These are phyloP conservation scores for Stenocarpella maydis DNA, from an alignment of 2,329 filamentous ascomycete genomes.

Conservation along the genomic window DNA sequence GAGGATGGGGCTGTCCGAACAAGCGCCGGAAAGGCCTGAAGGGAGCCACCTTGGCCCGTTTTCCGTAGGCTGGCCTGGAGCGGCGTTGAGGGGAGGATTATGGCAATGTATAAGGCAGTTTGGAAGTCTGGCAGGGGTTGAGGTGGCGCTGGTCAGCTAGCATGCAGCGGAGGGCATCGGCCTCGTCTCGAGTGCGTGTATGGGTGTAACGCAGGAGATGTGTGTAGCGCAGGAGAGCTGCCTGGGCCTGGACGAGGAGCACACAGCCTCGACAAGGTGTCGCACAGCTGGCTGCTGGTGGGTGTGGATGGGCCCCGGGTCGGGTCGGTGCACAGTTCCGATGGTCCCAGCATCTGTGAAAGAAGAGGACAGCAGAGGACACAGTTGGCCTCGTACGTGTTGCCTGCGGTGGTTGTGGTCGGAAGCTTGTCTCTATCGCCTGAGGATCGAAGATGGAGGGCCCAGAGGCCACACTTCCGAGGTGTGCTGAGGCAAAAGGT, in stretches of 20 bases:
- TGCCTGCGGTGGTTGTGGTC: no score
- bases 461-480: no score
- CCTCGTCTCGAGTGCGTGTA: background rate
- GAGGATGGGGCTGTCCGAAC: constrained; percentile 47
- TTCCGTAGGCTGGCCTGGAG: constrained; percentile 7
- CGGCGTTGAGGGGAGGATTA: background rate
- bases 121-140: background rate
- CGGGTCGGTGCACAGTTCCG: background rate
- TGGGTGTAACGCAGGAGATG: no score
- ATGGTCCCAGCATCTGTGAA: background rate
- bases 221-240: background rate
- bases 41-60: constrained; percentile 52
- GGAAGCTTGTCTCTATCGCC: no score
- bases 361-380: no score
- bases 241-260: background rate
- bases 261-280: constrained; percentile 17
- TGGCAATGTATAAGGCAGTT: constrained; percentile 3
- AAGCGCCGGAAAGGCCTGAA: constrained; percentile 50
- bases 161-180: background rate
- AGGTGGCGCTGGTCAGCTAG: background rate
- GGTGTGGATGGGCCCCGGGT: background rate
- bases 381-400: no score
- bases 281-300: background rate
- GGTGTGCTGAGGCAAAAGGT: no score
- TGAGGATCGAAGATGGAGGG: no score